These are phyloP conservation scores for Cornus florida DNA, from an alignment of 148 eudicot species.

Conservation along the genomic window DNA sequence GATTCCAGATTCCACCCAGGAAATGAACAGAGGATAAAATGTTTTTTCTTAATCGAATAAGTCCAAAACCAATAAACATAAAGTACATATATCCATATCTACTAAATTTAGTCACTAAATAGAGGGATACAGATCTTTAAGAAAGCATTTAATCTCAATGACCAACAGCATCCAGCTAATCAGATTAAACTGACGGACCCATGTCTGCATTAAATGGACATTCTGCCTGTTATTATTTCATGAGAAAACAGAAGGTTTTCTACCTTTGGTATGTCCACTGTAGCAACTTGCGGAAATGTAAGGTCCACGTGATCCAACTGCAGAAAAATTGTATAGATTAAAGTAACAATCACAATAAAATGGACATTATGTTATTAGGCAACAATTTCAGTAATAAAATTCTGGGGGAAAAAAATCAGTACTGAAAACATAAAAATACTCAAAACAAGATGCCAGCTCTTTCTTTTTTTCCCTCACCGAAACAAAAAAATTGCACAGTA, in stretches of 20 bases:
- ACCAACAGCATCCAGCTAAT: not conserved
- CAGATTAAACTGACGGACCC: not conserved
- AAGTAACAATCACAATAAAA: slow-evolving; percentile 3
- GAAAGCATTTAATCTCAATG: not conserved
- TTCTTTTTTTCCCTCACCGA: no score
- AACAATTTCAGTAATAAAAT: not conserved
- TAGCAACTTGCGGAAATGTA: slow-evolving; percentile 35
- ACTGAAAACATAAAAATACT: not conserved
- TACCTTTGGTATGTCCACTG: slow-evolving; percentile 46
- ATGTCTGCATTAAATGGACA: not conserved
- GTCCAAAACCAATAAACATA: not conserved
- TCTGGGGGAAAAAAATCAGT: not conserved
- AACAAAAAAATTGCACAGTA: no score
- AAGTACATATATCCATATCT: not conserved
- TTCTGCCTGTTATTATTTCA: not conserved
- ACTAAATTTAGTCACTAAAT: not conserved
- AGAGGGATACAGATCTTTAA: not conserved
- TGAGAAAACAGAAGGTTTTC: not conserved
- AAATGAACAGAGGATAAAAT: not conserved
- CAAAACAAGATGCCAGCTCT: no score
- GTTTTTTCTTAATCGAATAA: not conserved
- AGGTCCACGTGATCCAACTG: slow-evolving; percentile 53
- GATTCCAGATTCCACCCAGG: not conserved
- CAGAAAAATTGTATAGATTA: slow-evolving; percentile 11
- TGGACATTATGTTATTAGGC: not conserved